Percentiles rank a stretch among this genome's conserved stretches.
phyloP scores from a whole-genome alignment of 2,329 filamentous ascomycete species.

The Alternaria tenuissima region DNA sequence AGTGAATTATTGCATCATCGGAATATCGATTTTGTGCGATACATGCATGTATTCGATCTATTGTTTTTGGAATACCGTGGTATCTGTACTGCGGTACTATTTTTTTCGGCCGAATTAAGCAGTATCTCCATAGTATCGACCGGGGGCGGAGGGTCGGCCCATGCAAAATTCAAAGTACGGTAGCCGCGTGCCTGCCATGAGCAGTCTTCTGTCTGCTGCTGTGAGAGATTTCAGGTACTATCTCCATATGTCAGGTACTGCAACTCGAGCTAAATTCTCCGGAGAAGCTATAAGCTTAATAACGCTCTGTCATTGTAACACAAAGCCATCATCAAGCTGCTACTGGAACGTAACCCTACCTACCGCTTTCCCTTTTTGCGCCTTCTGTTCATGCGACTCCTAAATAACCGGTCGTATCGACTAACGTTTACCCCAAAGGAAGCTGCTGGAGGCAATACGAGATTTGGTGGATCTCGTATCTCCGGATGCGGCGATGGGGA shows the following conservation, averaged over 20 bases:
- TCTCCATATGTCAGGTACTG: not conserved
- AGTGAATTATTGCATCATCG: not conserved
- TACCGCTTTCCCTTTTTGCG: not conserved
- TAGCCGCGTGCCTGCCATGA: not conserved
- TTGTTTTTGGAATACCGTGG: not conserved
- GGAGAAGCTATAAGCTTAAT: not conserved
- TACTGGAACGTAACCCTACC: not conserved
- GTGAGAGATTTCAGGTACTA: not conserved
- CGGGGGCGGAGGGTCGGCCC: not conserved
- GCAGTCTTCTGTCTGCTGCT: not conserved
- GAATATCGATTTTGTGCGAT: not conserved
- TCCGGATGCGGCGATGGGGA: slow-evolving; percentile 7
- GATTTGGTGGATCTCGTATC: not conserved
- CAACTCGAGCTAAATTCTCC: not conserved
- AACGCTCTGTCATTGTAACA: not conserved
- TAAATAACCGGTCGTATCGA: not conserved
- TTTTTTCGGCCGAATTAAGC: slow-evolving; percentile 11
- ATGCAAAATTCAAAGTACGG: not conserved
- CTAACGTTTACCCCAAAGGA: not conserved
- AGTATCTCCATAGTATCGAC: slow-evolving; percentile 13
- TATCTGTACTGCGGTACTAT: not conserved
- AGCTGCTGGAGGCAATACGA: slow-evolving; percentile 6
- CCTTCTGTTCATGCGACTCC: not conserved
- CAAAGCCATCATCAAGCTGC: not conserved
- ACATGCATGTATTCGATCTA: not conserved